Base-by-base conservation (phyloP, 2,329 filamentous ascomycete species). In the Apiospora marii region DNA sequence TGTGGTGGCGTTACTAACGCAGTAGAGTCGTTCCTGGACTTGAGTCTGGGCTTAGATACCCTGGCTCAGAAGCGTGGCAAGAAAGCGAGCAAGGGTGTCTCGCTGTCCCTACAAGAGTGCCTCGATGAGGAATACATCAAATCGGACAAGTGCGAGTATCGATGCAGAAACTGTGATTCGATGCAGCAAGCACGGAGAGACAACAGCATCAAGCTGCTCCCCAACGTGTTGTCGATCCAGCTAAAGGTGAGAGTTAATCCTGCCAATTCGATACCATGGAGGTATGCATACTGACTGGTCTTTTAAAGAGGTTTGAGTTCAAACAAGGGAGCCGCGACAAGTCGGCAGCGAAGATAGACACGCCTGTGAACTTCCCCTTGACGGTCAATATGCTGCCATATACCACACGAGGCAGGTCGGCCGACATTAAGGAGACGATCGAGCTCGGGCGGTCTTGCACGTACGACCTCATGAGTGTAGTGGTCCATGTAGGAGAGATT, bases 401-500 rank as follows among this genome's bases (percentile, higher is more conserved):
- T 82, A 96, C 95, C 0, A 94, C 92, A 67, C 88, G 90, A 24
- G 89, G 90, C 51, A 85, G 87, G 73, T 83, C 80, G 67, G 82
- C 86, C 51, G 87, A 90, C 73, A 78, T 78, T 7, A 87, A 85
- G 75, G 84, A 89, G 67, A 84, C 83, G 71, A 85, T 85, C 68
- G 90, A 92, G 77, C 81, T 92, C 24, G 87, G 87, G 71, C 85
- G 90, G 77, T 91, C 89, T 6, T 95, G 93, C 79, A 90, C 92
- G 6, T 98, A 98, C 81, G 94, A 98, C 76, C 88, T 98, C 0
- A 89, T 95, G 24, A 95, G 93, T 74, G 95, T 98, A 3, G 93
- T 98, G 30, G 95, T 98, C 51, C 96, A 98, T 79, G 94, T 97
- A 73, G 96, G 96, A 70, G 94, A 96, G 82, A 93, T 98, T 72